These are phyloP conservation scores for Physcomitrellopsis africana DNA, from an alignment of 225 moss, liverwort and hornwort genomes.

Conservation along the genomic window DNA sequence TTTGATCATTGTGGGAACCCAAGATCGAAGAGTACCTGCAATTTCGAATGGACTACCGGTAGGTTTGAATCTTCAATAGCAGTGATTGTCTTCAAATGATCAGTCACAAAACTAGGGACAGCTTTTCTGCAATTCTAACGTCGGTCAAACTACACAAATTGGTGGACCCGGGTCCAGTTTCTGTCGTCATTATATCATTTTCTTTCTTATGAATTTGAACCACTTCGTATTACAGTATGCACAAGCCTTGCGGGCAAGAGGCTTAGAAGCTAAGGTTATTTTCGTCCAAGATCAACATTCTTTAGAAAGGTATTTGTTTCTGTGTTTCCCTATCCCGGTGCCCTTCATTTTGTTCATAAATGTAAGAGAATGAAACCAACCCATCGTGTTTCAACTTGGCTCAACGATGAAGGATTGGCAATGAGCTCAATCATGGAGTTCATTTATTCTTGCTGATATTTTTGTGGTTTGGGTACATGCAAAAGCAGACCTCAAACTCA, in stretches of 20 bases:
- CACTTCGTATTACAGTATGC: constrained; percentile 61
- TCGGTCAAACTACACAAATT: background rate
- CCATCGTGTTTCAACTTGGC: background rate
- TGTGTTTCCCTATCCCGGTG: background rate
- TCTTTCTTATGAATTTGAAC: constrained; percentile 13
- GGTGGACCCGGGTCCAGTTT: background rate
- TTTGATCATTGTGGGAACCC: constrained; percentile 81
- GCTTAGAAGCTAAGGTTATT: constrained; percentile 85
- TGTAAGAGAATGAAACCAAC: background rate
- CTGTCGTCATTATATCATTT: background rate
- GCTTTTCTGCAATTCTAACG: background rate
- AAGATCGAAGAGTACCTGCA: constrained; percentile 87
- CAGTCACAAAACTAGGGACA: background rate
- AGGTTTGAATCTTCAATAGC: background rate
- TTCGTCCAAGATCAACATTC: constrained; percentile 81
- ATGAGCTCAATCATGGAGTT: constrained; percentile 4
- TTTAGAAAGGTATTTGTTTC: constrained; percentile 66
- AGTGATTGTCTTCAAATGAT: background rate
- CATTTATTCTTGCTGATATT: constrained; percentile 19
- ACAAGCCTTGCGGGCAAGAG: constrained; percentile 78
- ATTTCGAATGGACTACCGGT: constrained; percentile 88
- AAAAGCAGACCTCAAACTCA: constrained; percentile 85
- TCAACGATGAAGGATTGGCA: background rate
- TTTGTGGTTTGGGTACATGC: constrained; percentile 16
- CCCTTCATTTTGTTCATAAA: background rate